Percentiles rank a stretch among this genome's conserved stretches.
Evolutionary conservation across 345 rosid species (phyloP).

Genomic region (Lepidium didymum): DNA sequence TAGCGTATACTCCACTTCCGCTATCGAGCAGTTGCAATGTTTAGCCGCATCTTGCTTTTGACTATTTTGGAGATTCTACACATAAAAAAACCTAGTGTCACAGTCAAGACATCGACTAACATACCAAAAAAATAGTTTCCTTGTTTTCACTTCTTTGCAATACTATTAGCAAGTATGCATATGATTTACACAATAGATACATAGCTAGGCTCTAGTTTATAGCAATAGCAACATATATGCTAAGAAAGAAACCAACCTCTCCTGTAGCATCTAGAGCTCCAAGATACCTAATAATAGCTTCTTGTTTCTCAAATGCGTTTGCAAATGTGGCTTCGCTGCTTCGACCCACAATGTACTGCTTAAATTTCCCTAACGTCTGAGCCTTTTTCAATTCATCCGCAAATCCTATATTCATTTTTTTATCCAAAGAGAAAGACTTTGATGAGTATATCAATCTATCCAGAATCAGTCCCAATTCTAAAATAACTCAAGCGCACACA

Average conservation of each 20-base stretch:
- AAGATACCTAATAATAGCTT: slow-evolving; percentile 65
- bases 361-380: slow-evolving; percentile 56
- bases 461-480: not conserved
- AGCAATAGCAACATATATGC: not conserved
- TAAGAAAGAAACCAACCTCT: slow-evolving; percentile 53
- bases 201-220: not conserved
- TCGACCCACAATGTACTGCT: slow-evolving; percentile 73
- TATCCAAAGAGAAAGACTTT: not conserved
- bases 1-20: slow-evolving; percentile 75
- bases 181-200: not conserved
- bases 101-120: slow-evolving; percentile 26
- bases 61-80: slow-evolving; percentile 71
- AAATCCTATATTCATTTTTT: slow-evolving; percentile 34
- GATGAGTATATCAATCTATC: not conserved
- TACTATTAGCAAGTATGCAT: not conserved
- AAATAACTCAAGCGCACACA: not conserved
- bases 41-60: slow-evolving; percentile 86
- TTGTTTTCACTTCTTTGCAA: not conserved
- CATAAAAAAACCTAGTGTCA: slow-evolving; percentile 45
- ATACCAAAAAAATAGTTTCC: not conserved
- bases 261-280: slow-evolving; percentile 66
- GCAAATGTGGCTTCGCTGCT: slow-evolving; percentile 83
- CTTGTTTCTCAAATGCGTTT: slow-evolving; percentile 77
- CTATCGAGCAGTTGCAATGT: slow-evolving; percentile 65
- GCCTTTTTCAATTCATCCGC: slow-evolving; percentile 80